phyloP scores from a whole-genome alignment of 2,329 filamentous ascomycete species.

The Niveomyces coronatus region DNA sequence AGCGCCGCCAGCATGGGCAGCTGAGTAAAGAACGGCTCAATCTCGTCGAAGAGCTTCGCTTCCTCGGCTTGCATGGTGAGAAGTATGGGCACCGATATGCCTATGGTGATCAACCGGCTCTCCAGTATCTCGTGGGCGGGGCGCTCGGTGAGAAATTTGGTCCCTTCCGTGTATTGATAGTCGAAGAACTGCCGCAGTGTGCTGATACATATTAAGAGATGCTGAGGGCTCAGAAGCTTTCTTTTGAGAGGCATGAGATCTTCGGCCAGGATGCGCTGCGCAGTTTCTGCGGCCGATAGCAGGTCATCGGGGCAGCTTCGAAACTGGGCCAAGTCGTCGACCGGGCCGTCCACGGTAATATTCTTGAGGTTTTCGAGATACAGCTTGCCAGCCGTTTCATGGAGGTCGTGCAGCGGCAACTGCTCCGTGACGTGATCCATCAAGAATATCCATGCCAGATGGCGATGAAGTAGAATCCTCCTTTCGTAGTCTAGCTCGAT shows the following conservation, averaged over 20 bases:
- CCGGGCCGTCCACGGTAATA: background rate
- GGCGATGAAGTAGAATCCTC: conserved; percentile 5
- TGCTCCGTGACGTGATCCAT: conserved; percentile 7
- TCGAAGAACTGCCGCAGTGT: conserved; percentile 5
- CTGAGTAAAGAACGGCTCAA: conserved; percentile 1
- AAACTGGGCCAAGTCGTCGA: conserved; percentile 4
- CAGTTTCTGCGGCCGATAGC: background rate
- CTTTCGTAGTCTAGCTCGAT: conserved; percentile 2
- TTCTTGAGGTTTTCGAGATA: conserved; percentile 7
- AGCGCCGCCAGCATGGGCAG: background rate
- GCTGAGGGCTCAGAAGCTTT: background rate
- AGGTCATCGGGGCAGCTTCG: background rate
- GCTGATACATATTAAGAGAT: background rate
- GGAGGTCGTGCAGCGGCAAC: conserved; percentile 4
- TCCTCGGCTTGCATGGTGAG: conserved; percentile 3
- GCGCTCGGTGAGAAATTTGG: conserved; percentile 4
- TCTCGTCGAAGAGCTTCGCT: background rate
- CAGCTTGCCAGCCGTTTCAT: conserved; percentile 3
- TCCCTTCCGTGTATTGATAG: conserved; percentile 3
- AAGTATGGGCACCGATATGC: conserved; percentile 2
- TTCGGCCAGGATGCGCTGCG: conserved; percentile 2
- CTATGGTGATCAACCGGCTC: conserved; percentile 4
- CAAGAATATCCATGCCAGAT: conserved; percentile 4
- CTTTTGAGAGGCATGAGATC: conserved; percentile 7
- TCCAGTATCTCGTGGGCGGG: conserved; percentile 3